These are phyloP conservation scores for Pythium aquatile DNA, from an alignment of 352 stramenopile genomes.

Conservation along the genomic window DNA sequence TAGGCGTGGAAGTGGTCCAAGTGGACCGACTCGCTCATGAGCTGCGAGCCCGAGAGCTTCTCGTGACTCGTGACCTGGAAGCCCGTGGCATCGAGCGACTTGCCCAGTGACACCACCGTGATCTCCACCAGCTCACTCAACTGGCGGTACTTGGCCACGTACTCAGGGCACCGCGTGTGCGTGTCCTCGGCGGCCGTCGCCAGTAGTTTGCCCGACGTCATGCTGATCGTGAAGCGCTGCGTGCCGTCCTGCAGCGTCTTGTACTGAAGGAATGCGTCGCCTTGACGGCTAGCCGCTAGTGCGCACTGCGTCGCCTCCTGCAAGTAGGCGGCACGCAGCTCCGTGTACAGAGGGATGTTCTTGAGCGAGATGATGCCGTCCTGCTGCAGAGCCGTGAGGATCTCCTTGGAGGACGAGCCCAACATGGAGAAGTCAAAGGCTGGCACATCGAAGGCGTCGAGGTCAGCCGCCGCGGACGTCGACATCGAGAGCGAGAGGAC, in stretches of 20 bases:
- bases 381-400: conserved; percentile 54
- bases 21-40: conserved; percentile 69
- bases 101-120: conserved; percentile 48
- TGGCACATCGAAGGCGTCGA: conserved; percentile 44
- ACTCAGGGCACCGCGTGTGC: conserved; percentile 37
- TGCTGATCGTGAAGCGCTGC: conserved; percentile 71
- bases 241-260: conserved; percentile 67
- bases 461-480: conserved; percentile 22
- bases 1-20: conserved; percentile 83
- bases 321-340: conserved; percentile 46
- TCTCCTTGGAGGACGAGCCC: conserved; percentile 28
- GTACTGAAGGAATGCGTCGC: conserved; percentile 44
- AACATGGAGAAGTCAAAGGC: conserved; percentile 58
- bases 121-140: conserved; percentile 53
- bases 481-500: background rate
- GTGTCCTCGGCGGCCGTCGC: conserved; percentile 26
- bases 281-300: conserved; percentile 27
- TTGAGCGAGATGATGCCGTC: conserved; percentile 68
- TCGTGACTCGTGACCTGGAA: conserved; percentile 37
- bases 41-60: conserved; percentile 40
- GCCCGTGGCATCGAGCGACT: conserved; percentile 49
- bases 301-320: conserved; percentile 47
- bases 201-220: conserved; percentile 39
- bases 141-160: conserved; percentile 38
- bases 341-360: conserved; percentile 55